These are phyloP conservation scores for Leucocoprinus birnbaumii DNA, from an alignment of 768 basidiomycete genomes.

Conservation along the genomic window DNA sequence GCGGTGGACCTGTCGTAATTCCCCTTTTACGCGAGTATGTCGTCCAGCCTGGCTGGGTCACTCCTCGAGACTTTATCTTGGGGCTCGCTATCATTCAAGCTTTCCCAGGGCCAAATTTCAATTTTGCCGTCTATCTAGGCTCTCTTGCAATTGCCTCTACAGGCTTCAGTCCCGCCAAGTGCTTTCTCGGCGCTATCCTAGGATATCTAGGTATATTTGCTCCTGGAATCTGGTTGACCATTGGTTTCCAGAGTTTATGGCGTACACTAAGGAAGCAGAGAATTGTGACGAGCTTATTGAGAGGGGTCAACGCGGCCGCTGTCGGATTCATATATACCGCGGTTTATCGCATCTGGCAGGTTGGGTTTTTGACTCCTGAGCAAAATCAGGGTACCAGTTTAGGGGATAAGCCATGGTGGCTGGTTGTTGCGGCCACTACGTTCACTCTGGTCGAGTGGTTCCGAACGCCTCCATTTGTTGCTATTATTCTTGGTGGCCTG, in stretches of 20 bases:
- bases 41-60: constrained; percentile 49
- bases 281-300: constrained; percentile 26
- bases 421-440: constrained; percentile 35
- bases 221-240: constrained; percentile 39
- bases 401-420: constrained; percentile 45
- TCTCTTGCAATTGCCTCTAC: constrained; percentile 28
- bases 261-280: constrained; percentile 26
- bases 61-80: constrained; percentile 50
- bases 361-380: constrained; percentile 30
- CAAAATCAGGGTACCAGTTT: constrained; percentile 26
- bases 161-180: constrained; percentile 14
- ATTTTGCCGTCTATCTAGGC: constrained; percentile 51
- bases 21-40: constrained; percentile 50
- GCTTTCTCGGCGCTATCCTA: constrained; percentile 42
- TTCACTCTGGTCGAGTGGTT: constrained; percentile 43
- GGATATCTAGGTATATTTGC: constrained; percentile 48
- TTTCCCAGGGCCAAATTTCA: constrained; percentile 55
- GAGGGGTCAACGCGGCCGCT: constrained; percentile 40
- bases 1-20: constrained; percentile 57
- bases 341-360: constrained; percentile 36
- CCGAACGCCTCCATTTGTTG: too few relatives aligned
- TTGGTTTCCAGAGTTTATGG: constrained; percentile 35
- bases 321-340: constrained; percentile 40
- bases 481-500: too few relatives aligned
- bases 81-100: constrained; percentile 49